Percentiles rank a stretch among this genome's conserved stretches.
These are phyloP conservation scores for Didymellaceae sp. DNA, from an alignment of 2,329 filamentous ascomycete genomes.

Conservation along the genomic window DNA sequence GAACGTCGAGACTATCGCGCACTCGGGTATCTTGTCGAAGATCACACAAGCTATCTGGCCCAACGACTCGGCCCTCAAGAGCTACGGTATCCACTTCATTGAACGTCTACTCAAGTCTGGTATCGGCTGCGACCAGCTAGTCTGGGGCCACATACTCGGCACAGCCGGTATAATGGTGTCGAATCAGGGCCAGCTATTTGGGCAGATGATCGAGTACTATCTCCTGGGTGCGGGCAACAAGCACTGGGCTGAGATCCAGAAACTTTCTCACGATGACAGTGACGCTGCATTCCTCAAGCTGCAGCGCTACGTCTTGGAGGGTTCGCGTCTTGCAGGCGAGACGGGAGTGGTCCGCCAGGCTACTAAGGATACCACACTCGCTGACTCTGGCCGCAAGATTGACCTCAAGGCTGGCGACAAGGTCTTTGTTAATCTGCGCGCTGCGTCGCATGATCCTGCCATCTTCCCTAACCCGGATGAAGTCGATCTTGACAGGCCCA, in stretches of 20 bases:
- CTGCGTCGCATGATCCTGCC: slow-evolving; percentile 50
- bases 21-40: slow-evolving; percentile 50
- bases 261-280: slow-evolving; percentile 53
- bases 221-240: slow-evolving; percentile 56
- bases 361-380: slow-evolving; percentile 41
- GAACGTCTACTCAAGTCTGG: slow-evolving; percentile 57
- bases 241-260: slow-evolving; percentile 57
- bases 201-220: slow-evolving; percentile 64
- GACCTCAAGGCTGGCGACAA: slow-evolving; percentile 47
- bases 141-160: slow-evolving; percentile 64
- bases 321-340: slow-evolving; percentile 52
- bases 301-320: slow-evolving; percentile 59
- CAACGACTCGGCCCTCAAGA: slow-evolving; percentile 51
- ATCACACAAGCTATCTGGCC: slow-evolving; percentile 52
- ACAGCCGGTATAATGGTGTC: slow-evolving; percentile 62
- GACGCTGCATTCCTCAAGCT: slow-evolving; percentile 55
- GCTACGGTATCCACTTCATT: slow-evolving; percentile 64
- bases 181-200: slow-evolving; percentile 65
- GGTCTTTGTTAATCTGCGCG: slow-evolving; percentile 53
- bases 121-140: slow-evolving; percentile 57
- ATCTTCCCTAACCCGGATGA: slow-evolving; percentile 52
- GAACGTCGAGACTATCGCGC: slow-evolving; percentile 56
- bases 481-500: slow-evolving; percentile 47
- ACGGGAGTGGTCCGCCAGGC: slow-evolving; percentile 51
- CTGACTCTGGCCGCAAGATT: slow-evolving; percentile 39